These are phyloP conservation scores for Fonsecaea multimorphosa DNA, from an alignment of 2,329 filamentous ascomycete genomes.

Conservation along the genomic window DNA sequence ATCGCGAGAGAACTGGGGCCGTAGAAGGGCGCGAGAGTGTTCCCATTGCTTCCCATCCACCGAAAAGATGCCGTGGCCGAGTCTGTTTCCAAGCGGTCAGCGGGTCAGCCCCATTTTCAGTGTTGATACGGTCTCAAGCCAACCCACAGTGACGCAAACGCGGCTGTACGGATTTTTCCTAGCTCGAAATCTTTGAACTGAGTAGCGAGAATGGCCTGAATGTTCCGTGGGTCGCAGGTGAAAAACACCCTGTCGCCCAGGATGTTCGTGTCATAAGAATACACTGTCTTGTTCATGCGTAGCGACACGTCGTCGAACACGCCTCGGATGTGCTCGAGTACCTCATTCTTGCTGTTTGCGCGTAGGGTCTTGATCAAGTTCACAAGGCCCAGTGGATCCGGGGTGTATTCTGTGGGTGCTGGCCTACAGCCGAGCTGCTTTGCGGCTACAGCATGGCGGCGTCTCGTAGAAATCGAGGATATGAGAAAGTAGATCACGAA, in stretches of 20 bases:
- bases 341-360: constrained; percentile 13
- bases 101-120: neutral
- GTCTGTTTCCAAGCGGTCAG: constrained; percentile 31
- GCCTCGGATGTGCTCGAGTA: constrained; percentile 15
- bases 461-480: constrained; percentile 8
- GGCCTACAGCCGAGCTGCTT: constrained; percentile 18
- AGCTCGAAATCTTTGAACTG: constrained; percentile 86
- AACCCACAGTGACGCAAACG: constrained; percentile 59
- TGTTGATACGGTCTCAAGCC: constrained; percentile 51
- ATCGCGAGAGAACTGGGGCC: constrained; percentile 85
- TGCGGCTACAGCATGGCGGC: constrained; percentile 14
- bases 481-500: constrained; percentile 11
- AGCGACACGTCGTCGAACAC: constrained; percentile 20
- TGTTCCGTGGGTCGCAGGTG: constrained; percentile 62
- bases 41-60: constrained; percentile 77
- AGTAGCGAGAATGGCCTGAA: constrained; percentile 82
- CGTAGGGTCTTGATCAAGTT: constrained; percentile 11
- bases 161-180: constrained; percentile 73
- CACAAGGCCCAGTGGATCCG: constrained; percentile 10
- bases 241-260: constrained; percentile 27
- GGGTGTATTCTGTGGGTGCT: constrained; percentile 9
- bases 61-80: constrained; percentile 62
- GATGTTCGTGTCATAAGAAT: constrained; percentile 16
- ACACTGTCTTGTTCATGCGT: constrained; percentile 17
- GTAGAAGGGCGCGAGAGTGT: constrained; percentile 73